Percentiles rank a stretch among this genome's conserved stretches.
Conservation (phyloP, 2,329 filamentous ascomycete species). For the Dactylellina cionopaga region DNA sequence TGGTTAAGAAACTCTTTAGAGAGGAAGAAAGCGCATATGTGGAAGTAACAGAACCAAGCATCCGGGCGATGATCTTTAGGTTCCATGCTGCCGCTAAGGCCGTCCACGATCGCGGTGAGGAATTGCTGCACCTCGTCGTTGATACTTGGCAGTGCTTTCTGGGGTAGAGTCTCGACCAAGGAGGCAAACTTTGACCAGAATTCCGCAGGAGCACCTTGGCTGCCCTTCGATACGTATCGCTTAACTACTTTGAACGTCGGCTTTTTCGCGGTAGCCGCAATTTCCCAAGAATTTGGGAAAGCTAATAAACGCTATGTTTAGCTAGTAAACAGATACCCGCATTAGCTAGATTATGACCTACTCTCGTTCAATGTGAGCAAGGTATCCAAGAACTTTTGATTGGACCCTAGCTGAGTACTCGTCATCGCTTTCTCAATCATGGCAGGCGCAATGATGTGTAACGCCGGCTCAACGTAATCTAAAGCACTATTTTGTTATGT, state of each 20-base stretch:
- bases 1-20: slow-evolving; percentile 54
- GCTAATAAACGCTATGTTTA: slow-evolving; percentile 60
- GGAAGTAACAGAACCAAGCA: slow-evolving; percentile 81
- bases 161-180: slow-evolving; percentile 70
- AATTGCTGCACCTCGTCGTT: slow-evolving; percentile 70
- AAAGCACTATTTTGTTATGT: slow-evolving; percentile 54
- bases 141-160: slow-evolving; percentile 67
- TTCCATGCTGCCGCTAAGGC: slow-evolving; percentile 79
- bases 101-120: slow-evolving; percentile 74
- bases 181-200: slow-evolving; percentile 78
- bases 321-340: neutral
- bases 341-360: slow-evolving; percentile 65
- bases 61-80: slow-evolving; percentile 72
- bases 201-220: slow-evolving; percentile 75
- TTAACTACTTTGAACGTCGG: slow-evolving; percentile 69
- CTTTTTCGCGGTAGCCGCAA: slow-evolving; percentile 65
- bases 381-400: slow-evolving; percentile 74
- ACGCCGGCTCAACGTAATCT: slow-evolving; percentile 65
- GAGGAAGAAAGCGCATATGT: slow-evolving; percentile 69
- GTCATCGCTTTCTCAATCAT: slow-evolving; percentile 80
- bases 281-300: slow-evolving; percentile 48
- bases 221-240: slow-evolving; percentile 82
- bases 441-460: slow-evolving; percentile 66
- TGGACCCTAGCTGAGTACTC: slow-evolving; percentile 77
- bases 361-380: slow-evolving; percentile 71